A percentile compares a stretch with the other conserved stretches of the same genome.
phyloP scores from a whole-genome alignment of 2,329 filamentous ascomycete species.

The Blastomyces gilchristii region DNA sequence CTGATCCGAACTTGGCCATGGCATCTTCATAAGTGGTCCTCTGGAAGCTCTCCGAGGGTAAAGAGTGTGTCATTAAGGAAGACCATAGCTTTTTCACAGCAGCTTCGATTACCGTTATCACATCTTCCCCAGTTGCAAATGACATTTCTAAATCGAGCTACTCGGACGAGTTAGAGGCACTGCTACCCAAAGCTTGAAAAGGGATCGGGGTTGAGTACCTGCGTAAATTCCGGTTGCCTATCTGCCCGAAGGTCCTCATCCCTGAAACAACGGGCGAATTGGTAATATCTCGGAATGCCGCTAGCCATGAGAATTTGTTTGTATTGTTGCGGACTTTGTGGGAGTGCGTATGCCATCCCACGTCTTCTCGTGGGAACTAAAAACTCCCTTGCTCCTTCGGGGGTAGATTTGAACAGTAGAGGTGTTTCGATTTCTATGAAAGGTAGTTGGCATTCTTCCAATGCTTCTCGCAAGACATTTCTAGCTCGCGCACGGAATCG shows the following conservation, averaged over 20 bases:
- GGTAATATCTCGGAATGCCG: constrained; percentile 72
- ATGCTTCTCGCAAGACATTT: constrained; percentile 43
- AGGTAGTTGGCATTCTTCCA: constrained; percentile 42
- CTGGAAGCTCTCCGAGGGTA: constrained; percentile 41
- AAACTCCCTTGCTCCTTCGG: constrained; percentile 91
- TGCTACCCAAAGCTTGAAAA: neutral
- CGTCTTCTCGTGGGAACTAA: constrained; percentile 72
- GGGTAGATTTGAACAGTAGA: constrained; percentile 91
- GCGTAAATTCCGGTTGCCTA: constrained; percentile 91
- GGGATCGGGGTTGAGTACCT: constrained; percentile 42
- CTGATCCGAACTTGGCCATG: constrained; percentile 72
- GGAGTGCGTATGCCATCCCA: constrained; percentile 76
- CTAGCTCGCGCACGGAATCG: constrained; percentile 55
- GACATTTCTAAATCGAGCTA: constrained; percentile 90
- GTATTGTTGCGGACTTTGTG: constrained; percentile 95
- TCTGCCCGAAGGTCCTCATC: constrained; percentile 91
- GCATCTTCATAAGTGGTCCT: constrained; percentile 62
- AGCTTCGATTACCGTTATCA: constrained; percentile 49
- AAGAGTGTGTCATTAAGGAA: constrained; percentile 36
- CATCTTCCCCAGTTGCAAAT: constrained; percentile 61
- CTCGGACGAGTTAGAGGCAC: constrained; percentile 2
- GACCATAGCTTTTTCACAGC: constrained; percentile 49
- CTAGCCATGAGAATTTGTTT: constrained; percentile 96
- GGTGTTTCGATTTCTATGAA: constrained; percentile 85
- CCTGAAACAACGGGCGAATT: constrained; percentile 88